A percentile compares a stretch with the other conserved stretches of the same genome.
Evolutionary conservation across 352 stramenopile species (phyloP).

Genomic region (Phytophthora constricta): DNA sequence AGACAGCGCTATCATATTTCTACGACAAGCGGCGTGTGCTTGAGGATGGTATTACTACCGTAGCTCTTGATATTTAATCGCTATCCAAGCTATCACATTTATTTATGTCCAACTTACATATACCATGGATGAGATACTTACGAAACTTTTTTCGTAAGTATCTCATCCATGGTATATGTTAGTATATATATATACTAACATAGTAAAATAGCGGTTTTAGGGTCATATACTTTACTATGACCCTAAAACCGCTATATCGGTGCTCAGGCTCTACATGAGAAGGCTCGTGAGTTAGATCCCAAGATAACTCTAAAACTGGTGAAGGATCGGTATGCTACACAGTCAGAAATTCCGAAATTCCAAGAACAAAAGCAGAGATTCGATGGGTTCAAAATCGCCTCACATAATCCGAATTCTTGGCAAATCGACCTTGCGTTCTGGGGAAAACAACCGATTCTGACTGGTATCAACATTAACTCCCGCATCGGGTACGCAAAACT

Average conservation of each 20-base stretch:
- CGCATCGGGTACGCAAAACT: neutral
- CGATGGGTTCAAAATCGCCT: constrained; percentile 2
- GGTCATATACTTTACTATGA: constrained; percentile 33
- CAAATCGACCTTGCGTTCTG: constrained; percentile 42
- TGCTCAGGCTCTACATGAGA: constrained; percentile 28
- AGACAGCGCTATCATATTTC: constrained; percentile 4
- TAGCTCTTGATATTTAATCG: constrained; percentile 6
- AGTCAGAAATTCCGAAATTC: constrained; percentile 26
- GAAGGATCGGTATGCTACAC: constrained; percentile 23
- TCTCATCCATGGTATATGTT: constrained; percentile 23
- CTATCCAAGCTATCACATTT: neutral
- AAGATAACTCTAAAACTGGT: constrained; percentile 26
- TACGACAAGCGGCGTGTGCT: constrained; percentile 25
- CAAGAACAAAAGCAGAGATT: constrained; percentile 23
- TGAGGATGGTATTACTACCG: constrained; percentile 20
- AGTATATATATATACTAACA: neutral
- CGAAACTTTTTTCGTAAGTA: too few relatives aligned
- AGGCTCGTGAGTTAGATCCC: constrained; percentile 16
- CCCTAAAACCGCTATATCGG: constrained; percentile 30
- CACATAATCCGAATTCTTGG: constrained; percentile 23
- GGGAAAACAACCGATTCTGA: constrained; percentile 11
- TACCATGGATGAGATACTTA: constrained; percentile 26
- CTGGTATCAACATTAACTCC: neutral
- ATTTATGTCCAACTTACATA: constrained; percentile 10
- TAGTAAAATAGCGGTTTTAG: neutral